Evolutionary conservation across 495 filamentous ascomycete genomes (phyloP).

Genomic region (Chaetomidium leptoderma): DNA sequence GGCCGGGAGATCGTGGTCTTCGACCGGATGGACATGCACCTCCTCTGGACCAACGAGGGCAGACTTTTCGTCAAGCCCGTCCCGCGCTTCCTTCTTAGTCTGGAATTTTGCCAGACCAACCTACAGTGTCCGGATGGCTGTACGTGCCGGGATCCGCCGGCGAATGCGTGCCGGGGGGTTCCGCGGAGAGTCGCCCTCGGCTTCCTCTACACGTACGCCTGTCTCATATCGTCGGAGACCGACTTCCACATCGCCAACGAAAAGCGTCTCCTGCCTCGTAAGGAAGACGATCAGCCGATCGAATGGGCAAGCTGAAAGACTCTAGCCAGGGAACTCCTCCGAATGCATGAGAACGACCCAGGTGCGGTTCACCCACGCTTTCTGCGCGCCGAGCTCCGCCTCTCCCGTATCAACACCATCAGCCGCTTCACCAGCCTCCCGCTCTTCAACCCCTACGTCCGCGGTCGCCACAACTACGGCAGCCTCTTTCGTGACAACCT

Average conservation of each 20-base stretch:
- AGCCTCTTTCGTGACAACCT: slow-evolving; percentile 1
- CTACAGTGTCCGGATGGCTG: slow-evolving; percentile 14
- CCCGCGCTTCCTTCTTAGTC: slow-evolving; percentile 18
- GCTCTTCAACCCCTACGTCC: neutral
- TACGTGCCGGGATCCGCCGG: neutral
- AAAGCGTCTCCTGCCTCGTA: slow-evolving; percentile 31
- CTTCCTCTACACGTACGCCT: slow-evolving; percentile 38
- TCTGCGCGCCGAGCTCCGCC: neutral
- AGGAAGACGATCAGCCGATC: neutral
- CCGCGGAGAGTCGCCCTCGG: slow-evolving; percentile 29
- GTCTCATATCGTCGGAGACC: slow-evolving; percentile 34
- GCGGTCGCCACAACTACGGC: slow-evolving; percentile 1
- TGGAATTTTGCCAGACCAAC: slow-evolving; percentile 7
- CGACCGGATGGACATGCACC: slow-evolving; percentile 24
- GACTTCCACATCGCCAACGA: slow-evolving; percentile 40
- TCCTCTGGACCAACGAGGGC: slow-evolving; percentile 19
- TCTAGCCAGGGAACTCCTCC: slow-evolving; percentile 14
- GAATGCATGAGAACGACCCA: neutral
- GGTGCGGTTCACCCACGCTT: slow-evolving; percentile 12
- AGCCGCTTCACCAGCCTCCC: neutral
- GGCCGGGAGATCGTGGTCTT: slow-evolving; percentile 8
- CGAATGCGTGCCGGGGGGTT: neutral
- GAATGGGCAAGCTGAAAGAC: slow-evolving; percentile 15
- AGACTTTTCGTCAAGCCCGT: slow-evolving; percentile 19
- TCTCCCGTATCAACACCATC: slow-evolving; percentile 2